These are phyloP conservation scores for Clavispora carvajalis DNA, from an alignment of 805 yeast genomes.

Conservation along the genomic window DNA sequence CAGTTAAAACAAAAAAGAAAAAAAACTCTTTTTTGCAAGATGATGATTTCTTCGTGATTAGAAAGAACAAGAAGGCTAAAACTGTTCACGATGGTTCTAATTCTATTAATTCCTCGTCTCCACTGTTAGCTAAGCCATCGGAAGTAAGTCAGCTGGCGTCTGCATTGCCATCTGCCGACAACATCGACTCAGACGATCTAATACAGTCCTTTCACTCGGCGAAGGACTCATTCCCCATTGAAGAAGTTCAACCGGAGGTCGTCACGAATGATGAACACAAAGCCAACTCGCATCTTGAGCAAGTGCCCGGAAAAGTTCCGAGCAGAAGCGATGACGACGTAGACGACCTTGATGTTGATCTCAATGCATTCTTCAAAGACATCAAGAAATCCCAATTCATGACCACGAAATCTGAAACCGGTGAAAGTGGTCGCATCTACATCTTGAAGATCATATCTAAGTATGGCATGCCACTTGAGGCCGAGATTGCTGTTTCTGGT, in stretches of 20 bases:
- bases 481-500: constrained; percentile 21
- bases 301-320: not conserved
- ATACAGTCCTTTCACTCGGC: constrained; percentile 6
- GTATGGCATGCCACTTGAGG: constrained; percentile 14
- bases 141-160: not conserved
- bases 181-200: not conserved
- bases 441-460: constrained; percentile 25
- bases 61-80: constrained; percentile 10
- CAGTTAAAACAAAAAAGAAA: constrained; percentile 7
- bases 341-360: constrained; percentile 11
- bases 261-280: not conserved
- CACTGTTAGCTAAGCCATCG: not conserved
- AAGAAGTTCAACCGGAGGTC: not conserved
- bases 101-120: not conserved
- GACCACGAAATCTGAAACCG: constrained; percentile 20
- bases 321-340: constrained; percentile 4
- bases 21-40: constrained; percentile 11
- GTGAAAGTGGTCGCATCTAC: constrained; percentile 27
- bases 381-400: not conserved
- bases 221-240: constrained; percentile 4
- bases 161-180: not conserved
- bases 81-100: not conserved
- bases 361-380: constrained; percentile 10
- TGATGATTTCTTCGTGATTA: constrained; percentile 30
- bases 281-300: not conserved